A percentile compares a stretch with the other conserved stretches of the same genome.
Conservation (phyloP, 2,329 filamentous ascomycete genomes). For the Cercospora janseana region DNA sequence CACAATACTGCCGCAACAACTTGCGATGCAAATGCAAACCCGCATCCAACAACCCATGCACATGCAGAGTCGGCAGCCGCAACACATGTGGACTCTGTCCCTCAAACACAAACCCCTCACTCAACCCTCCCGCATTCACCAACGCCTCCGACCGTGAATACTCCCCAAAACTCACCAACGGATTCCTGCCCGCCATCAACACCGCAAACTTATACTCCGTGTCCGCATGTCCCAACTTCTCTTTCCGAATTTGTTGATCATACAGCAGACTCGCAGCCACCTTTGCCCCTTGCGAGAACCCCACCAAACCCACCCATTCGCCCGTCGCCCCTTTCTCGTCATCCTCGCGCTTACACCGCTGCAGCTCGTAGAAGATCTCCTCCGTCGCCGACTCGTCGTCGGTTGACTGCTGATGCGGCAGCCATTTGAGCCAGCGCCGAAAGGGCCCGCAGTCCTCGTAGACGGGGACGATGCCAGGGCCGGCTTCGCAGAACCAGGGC, state of each 20-base stretch:
- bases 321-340: slow-evolving; percentile 44
- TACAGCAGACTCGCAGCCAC: slow-evolving; percentile 48
- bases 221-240: slow-evolving; percentile 39
- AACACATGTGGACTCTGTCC: slow-evolving; percentile 51
- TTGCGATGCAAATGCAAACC: slow-evolving; percentile 59
- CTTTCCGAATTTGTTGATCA: slow-evolving; percentile 58
- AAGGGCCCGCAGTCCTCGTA: slow-evolving; percentile 68
- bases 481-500: slow-evolving; percentile 62
- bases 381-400: slow-evolving; percentile 51
- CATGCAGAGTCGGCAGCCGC: slow-evolving; percentile 62
- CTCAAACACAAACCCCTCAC: slow-evolving; percentile 46
- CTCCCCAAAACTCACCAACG: slow-evolving; percentile 55
- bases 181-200: slow-evolving; percentile 60
- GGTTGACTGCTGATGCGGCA: slow-evolving; percentile 55
- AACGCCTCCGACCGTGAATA: slow-evolving; percentile 39
- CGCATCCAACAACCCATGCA: slow-evolving; percentile 62
- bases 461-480: slow-evolving; percentile 61
- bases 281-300: slow-evolving; percentile 53
- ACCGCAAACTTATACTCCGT: slow-evolving; percentile 60
- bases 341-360: slow-evolving; percentile 48
- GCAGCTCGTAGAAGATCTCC: slow-evolving; percentile 48
- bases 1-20: slow-evolving; percentile 60
- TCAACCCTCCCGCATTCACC: slow-evolving; percentile 44
- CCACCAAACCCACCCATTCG: slow-evolving; percentile 51
- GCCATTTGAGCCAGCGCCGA: slow-evolving; percentile 62